Evolutionary conservation across 345 rosid genomes (phyloP), one percentile per base, ranked within the genome.

Genomic region (Camelina hispida): DNA sequence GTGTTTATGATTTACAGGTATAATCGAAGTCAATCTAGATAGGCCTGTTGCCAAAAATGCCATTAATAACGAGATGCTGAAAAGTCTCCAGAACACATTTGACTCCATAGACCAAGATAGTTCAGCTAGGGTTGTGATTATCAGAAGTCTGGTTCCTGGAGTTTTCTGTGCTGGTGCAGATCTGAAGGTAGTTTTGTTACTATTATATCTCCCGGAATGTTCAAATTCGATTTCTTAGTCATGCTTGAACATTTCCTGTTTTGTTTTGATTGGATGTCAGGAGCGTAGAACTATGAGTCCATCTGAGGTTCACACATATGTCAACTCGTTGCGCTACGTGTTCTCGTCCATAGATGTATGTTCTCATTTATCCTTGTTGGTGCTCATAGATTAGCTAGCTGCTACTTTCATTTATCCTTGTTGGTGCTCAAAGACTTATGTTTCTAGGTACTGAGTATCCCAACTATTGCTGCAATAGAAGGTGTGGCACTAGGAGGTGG

Each of bases 401-500:
- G 20, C 16, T 56, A 38, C n/a, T 46, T 38, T 15, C 54, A 32
- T 25, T 2, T 32, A 16, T 38, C 4, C 7, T 75, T 75, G 7
- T 2, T 58, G 13, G 43, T 66, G 18, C 25, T 72, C 55, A 2
- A 64, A 47, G 71, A 37, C 37, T 67, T 73, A 68, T 53, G 72
- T 44, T 69, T 79, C 20, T 79, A 94, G 97, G 86, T 77, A 73
- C 86, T 90, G 56, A 68, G 55, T 53, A 81, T 95, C 80, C 97
- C 97, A 3, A 91, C 91, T 40, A 85, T 94, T 72, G 95, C 97
- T 53, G 89, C 91, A 64, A 87, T 94, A 38, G 97, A 94, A 79
- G 98, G 98, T 68, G 92, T 68, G 11, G 98, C 97, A 56, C 35
- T 94, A 65, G 98, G 98, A 72, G 98, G 96, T 83, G 98, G 98